Base-by-base conservation (phyloP, 1,139 yeast genomes). In the Diutina neorugosa region DNA sequence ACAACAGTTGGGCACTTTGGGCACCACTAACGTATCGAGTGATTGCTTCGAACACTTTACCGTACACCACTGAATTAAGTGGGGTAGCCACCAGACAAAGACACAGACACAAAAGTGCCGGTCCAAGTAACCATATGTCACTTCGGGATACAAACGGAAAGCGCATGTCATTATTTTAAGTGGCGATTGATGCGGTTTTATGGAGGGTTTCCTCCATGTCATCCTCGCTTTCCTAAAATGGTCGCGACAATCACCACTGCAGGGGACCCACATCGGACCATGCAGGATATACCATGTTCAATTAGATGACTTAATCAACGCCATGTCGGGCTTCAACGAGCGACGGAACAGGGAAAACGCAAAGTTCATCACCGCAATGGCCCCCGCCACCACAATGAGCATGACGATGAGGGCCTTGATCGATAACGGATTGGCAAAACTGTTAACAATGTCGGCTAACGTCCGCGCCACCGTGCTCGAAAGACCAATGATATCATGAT, bases 61-160 rank as follows among this genome's bases (percentile, higher is more conserved):
- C 95, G 55, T 84, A 78, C 11, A 89, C 61, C 5, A 86, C 71
- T 0, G 94, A 80, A 40, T 82, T 77, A 0, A 78, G 73, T 0
- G 95, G 86, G 0, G 86, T 46, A 5, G 50, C 50, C 16, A 27
- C 50, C 50, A 46, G 50, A 3, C 19, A 34, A n/a, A 46, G 19
- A 14, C 31, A 23, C 50, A 46, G 50, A 4, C 37, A 46, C 7
- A 19, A 4, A 11, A 46, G 5, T 16, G 50, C 50, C 9, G 50
- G 50, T 7, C 16, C 16, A 2, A 46, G 18, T 18, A 46, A 25
- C 50, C 14, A n/a, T 8, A 16, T 8, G 16, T 46, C 50, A 16
- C 40, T 12, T 12, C 21, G 18, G n/a, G n/a, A 5, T 2, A 34
- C 37, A 25, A 46, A 46, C 20, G 11, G 12, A 14, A 31, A 11